These are phyloP conservation scores for Hyparrhenia diplandra DNA, from an alignment of 176 grass and related monocot genomes.

Conservation along the genomic window DNA sequence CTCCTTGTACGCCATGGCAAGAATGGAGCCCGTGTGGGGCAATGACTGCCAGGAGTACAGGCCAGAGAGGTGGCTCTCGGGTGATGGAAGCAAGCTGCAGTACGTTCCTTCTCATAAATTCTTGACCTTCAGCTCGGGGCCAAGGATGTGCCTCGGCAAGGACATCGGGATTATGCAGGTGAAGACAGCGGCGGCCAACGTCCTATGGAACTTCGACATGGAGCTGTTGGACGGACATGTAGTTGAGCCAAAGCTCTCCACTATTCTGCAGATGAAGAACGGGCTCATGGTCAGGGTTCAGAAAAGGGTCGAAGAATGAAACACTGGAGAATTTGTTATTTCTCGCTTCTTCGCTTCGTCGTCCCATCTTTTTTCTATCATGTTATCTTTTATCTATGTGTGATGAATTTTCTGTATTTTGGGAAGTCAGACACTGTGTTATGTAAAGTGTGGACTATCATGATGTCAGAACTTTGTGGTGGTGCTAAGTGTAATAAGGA, in stretches of 20 bases:
- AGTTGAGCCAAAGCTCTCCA: neutral
- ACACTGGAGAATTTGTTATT: too few relatives aligned
- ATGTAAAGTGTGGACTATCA: too few relatives aligned
- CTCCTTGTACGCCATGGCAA: neutral
- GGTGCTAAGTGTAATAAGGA: too few relatives aligned
- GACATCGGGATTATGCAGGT: neutral
- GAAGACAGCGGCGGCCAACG: neutral
- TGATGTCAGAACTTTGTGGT: too few relatives aligned
- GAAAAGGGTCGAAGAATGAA: neutral
- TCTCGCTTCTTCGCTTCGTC: too few relatives aligned
- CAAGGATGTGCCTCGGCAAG: neutral
- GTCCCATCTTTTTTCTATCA: too few relatives aligned
- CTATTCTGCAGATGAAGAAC: neutral
- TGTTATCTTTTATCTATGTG: too few relatives aligned
- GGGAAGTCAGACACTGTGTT: too few relatives aligned
- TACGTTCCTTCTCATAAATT: neutral
- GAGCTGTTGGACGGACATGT: neutral
- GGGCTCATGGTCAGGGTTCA: neutral
- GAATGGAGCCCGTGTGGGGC: neutral
- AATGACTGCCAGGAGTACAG: neutral
- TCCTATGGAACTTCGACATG: neutral
- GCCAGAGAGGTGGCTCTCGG: constrained; percentile 8
- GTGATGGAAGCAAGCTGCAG: neutral
- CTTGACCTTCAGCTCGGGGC: neutral
- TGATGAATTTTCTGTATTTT: too few relatives aligned